Percentiles rank a stretch among this genome's conserved stretches.
These are phyloP conservation scores for Simmondsia chinensis DNA, from an alignment of 148 eudicot species.

Conservation along the genomic window DNA sequence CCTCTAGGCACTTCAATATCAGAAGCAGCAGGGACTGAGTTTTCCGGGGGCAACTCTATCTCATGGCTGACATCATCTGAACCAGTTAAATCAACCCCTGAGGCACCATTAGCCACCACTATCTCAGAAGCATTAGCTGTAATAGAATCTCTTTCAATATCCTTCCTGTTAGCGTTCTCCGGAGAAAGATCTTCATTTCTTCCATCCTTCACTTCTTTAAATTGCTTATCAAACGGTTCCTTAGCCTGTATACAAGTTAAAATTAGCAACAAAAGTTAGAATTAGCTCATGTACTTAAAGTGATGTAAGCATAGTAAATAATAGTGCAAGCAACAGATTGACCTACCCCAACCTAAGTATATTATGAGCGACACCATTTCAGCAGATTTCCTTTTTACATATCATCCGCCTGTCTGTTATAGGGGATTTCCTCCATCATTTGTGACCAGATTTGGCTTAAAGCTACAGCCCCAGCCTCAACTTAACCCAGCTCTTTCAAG, in stretches of 20 bases:
- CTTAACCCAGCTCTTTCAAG: background rate
- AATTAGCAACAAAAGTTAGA: background rate
- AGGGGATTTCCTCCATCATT: no score
- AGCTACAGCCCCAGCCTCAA: background rate
- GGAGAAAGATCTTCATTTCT: conserved; percentile 17
- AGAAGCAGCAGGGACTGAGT: conserved; percentile 17
- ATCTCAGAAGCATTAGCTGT: conserved; percentile 17
- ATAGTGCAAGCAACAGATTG: no score
- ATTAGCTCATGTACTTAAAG: conserved; percentile 6
- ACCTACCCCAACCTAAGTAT: no score
- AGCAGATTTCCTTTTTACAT: no score
- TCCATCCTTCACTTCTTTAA: conserved; percentile 23
- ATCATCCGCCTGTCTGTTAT: no score
- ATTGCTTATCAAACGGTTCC: conserved; percentile 8
- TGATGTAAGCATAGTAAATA: no score
- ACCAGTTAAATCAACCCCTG: conserved; percentile 13
- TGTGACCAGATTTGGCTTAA: no score
- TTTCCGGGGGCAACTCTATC: no score
- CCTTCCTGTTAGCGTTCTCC: conserved; percentile 18
- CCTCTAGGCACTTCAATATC: conserved; percentile 25
- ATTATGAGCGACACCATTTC: no score
- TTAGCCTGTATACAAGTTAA: conserved; percentile 24
- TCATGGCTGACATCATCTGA: conserved; percentile 14
- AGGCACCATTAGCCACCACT: conserved; percentile 14
- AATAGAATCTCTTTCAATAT: conserved; percentile 17